Base-by-base conservation (phyloP, 2,329 filamentous ascomycete species). In the Zasmidium angulare region DNA sequence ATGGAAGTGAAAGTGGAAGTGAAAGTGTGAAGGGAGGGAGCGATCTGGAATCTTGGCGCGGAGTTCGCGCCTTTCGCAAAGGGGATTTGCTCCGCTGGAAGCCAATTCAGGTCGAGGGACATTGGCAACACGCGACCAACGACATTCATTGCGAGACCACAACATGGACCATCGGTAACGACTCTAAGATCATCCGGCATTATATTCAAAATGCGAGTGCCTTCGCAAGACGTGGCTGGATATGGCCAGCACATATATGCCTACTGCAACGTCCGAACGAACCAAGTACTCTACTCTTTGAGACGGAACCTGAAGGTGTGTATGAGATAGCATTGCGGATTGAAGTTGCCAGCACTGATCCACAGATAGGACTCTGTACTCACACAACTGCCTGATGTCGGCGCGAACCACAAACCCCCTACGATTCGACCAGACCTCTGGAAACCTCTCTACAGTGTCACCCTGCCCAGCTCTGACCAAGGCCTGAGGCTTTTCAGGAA, bases 251-350 rank as follows among this genome's bases (percentile, higher is more conserved):
- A 85, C 72, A 86, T 88, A 68, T 88, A 84, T 72, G 80, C 82
- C 69, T 88, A 86, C 74, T 79, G 80, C 68, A 81, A 88, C 71
- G 76, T 84, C 66, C 79, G 80, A 62, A 87, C 85, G 36, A 85
- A 86, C 60, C 86, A 88, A 73, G 82, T 87, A 64, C 76, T 88
- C 56, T 88, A 88, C 73, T 87, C 85, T 21, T 74, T 88, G 63
- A 80, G 79, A 46, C 79, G 82, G 54, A 77, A 79, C 54, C 71
- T 87, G 49, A 77, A 85, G 64, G 84, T 86, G 75, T 65, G 77
- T 54, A 22, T 43, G 17, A 6, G 26, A 56, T 56, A 48, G 56
- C 31, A n/a, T 12, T 3, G n/a, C n/a, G n/a, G n/a, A n/a, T n/a
- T 29, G 31, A 51, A 43, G 3, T 43, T 17, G n/a, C 3, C 36